Conservation (phyloP, 2,329 filamentous ascomycete genomes). For the Trichoderma koningii region DNA sequence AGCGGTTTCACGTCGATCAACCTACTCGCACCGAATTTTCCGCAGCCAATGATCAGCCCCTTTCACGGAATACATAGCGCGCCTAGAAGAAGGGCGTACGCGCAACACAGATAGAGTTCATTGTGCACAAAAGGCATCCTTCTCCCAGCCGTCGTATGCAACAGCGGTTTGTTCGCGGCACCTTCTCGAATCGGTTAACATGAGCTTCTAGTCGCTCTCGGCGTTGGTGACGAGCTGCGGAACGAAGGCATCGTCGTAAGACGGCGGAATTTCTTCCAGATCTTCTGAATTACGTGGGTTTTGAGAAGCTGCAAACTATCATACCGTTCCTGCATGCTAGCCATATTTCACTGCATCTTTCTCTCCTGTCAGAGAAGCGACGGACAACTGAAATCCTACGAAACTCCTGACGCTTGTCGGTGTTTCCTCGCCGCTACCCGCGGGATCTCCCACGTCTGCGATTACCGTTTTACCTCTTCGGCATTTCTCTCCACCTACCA, state of each 20-base stretch:
- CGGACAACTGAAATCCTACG: background rate
- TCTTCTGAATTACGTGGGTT: too few species aligned
- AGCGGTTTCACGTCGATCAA: conserved; percentile 9
- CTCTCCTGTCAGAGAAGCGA: too few species aligned
- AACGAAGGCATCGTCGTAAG: background rate
- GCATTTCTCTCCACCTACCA: background rate
- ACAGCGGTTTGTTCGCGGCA: conserved; percentile 14
- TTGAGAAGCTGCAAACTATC: background rate
- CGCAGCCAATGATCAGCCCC: conserved; percentile 2
- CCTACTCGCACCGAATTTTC: background rate
- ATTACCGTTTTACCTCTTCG: background rate
- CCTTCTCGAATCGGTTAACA: conserved; percentile 23
- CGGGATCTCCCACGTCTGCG: background rate
- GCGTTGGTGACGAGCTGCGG: background rate
- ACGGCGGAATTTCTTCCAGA: background rate
- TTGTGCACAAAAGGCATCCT: conserved; percentile 18
- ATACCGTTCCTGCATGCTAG: background rate
- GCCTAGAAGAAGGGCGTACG: background rate
- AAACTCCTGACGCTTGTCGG: background rate
- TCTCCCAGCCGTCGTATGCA: background rate
- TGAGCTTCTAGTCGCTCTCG: background rate
- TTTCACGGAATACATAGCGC: conserved; percentile 1
- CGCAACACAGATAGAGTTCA: conserved; percentile 14
- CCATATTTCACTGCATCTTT: background rate
- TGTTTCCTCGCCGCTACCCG: background rate